phyloP scores from a whole-genome alignment of 495 filamentous ascomycete species.

The Xanthoparmelia taractica region DNA sequence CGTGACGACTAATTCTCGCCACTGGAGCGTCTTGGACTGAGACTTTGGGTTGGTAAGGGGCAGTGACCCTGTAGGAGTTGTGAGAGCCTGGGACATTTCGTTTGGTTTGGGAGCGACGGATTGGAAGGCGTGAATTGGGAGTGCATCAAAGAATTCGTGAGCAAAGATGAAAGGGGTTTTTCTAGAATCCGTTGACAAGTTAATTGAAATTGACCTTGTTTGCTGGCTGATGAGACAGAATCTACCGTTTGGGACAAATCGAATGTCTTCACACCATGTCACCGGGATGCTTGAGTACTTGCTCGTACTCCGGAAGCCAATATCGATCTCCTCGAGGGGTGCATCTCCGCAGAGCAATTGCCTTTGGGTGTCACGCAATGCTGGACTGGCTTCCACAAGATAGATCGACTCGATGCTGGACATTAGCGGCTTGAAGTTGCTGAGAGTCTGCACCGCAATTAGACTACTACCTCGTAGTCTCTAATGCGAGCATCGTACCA shows the following conservation, averaged over 20 bases:
- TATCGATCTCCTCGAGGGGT: constrained; percentile 59
- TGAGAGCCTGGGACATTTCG: constrained; percentile 37
- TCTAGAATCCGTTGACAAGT: constrained; percentile 34
- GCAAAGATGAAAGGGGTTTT: constrained; percentile 89
- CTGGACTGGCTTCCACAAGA: constrained; percentile 78
- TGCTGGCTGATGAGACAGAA: background rate
- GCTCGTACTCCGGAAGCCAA: constrained; percentile 67
- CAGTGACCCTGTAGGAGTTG: constrained; percentile 40
- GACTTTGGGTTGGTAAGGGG: constrained; percentile 39
- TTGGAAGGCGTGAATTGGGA: constrained; percentile 94
- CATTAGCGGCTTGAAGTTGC: constrained; percentile 69
- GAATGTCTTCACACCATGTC: constrained; percentile 87
- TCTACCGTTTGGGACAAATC: constrained; percentile 64
- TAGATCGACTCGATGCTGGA: constrained; percentile 76
- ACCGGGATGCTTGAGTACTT: constrained; percentile 65
- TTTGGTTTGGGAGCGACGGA: constrained; percentile 47
- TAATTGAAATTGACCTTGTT: constrained; percentile 8
- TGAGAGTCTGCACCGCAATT: constrained; percentile 57
- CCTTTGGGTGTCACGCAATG: constrained; percentile 68
- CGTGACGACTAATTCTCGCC: constrained; percentile 83
- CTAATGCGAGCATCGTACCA: constrained; percentile 8
- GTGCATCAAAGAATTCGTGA: constrained; percentile 98
- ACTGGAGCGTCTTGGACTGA: constrained; percentile 52
- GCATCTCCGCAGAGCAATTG: constrained; percentile 73
- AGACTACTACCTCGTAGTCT: constrained; percentile 3